These are phyloP conservation scores for Penicillium brevicompactum DNA, from an alignment of 2,329 filamentous ascomycete genomes.

Conservation along the genomic window DNA sequence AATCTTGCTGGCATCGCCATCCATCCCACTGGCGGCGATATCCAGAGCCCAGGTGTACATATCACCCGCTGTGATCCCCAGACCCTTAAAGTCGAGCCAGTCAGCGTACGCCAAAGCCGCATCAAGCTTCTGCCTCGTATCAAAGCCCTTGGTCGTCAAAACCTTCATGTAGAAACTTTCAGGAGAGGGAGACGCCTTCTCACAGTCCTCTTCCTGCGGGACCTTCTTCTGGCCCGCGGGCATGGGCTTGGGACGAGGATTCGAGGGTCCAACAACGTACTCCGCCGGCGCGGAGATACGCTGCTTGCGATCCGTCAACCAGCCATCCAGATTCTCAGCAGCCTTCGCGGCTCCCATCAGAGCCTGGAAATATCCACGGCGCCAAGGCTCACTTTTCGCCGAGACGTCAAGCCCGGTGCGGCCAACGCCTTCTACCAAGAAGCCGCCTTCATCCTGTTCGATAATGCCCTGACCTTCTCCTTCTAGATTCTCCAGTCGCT, in stretches of 20 bases:
- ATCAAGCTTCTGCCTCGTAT: slow-evolving; percentile 74
- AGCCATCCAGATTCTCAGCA: slow-evolving; percentile 80
- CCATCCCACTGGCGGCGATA: slow-evolving; percentile 64
- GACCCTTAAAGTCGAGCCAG: slow-evolving; percentile 77
- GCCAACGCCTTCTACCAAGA: slow-evolving; percentile 58
- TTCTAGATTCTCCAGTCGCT: slow-evolving; percentile 67
- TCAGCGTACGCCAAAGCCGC: slow-evolving; percentile 81
- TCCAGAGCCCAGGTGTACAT: slow-evolving; percentile 77
- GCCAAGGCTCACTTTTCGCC: slow-evolving; percentile 79
- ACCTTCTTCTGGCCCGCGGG: slow-evolving; percentile 63
- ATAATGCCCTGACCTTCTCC: slow-evolving; percentile 68
- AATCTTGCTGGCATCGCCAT: slow-evolving; percentile 46
- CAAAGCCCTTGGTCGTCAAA: slow-evolving; percentile 77
- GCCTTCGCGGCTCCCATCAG: slow-evolving; percentile 76
- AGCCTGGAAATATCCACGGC: slow-evolving; percentile 79
- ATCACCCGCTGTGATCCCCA: slow-evolving; percentile 65
- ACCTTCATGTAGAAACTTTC: slow-evolving; percentile 81
- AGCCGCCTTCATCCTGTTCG: slow-evolving; percentile 56
- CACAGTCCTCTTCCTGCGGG: slow-evolving; percentile 75
- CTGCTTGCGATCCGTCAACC: slow-evolving; percentile 69
- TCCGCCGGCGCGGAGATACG: slow-evolving; percentile 70
- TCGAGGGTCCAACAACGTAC: slow-evolving; percentile 78
- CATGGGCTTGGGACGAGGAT: slow-evolving; percentile 75
- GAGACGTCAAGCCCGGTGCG: slow-evolving; percentile 68
- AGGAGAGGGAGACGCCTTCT: slow-evolving; percentile 67